Percentiles rank a stretch among this genome's conserved stretches.
phyloP scores from a whole-genome alignment of 805 yeast genomes.

The Tetrapisispora arboricola region DNA sequence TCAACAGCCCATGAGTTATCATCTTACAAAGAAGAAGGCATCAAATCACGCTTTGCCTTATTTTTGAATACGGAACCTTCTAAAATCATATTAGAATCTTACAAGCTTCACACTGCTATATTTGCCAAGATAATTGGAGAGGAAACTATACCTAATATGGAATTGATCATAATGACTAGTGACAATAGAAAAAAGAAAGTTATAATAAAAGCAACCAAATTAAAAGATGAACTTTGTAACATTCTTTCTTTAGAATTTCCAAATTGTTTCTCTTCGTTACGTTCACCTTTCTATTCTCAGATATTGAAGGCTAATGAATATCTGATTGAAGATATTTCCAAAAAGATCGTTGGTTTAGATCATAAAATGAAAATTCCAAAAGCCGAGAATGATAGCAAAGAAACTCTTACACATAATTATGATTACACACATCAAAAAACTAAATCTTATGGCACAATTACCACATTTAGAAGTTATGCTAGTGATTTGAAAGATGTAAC shows the following conservation, averaged over 20 bases:
- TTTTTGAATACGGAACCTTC: slow-evolving; percentile 50
- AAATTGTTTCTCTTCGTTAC: slow-evolving; percentile 17
- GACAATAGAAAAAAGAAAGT: slow-evolving; percentile 4
- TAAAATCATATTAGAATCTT: slow-evolving; percentile 27
- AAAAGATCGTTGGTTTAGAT: neutral
- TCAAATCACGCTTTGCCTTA: slow-evolving; percentile 54
- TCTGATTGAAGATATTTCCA: slow-evolving; percentile 9
- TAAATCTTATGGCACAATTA: slow-evolving; percentile 25
- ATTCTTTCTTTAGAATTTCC: slow-evolving; percentile 11
- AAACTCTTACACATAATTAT: neutral
- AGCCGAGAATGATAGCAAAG: neutral
- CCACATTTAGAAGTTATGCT: slow-evolving; percentile 24
- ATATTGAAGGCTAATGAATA: slow-evolving; percentile 16
- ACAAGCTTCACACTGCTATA: slow-evolving; percentile 38
- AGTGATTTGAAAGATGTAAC: slow-evolving; percentile 17
- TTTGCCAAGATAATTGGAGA: slow-evolving; percentile 36
- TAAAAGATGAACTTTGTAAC: slow-evolving; percentile 5
- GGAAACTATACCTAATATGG: slow-evolving; percentile 8
- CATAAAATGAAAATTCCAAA: neutral
- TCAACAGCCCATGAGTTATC: slow-evolving; percentile 60
- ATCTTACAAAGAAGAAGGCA: slow-evolving; percentile 42
- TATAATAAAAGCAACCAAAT: slow-evolving; percentile 9
- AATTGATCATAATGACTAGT: slow-evolving; percentile 10
- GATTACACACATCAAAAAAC: slow-evolving; percentile 5
- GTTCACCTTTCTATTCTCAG: slow-evolving; percentile 14